phyloP scores from a whole-genome alignment of 2,329 filamentous ascomycete species.

The Penicillium sp. region DNA sequence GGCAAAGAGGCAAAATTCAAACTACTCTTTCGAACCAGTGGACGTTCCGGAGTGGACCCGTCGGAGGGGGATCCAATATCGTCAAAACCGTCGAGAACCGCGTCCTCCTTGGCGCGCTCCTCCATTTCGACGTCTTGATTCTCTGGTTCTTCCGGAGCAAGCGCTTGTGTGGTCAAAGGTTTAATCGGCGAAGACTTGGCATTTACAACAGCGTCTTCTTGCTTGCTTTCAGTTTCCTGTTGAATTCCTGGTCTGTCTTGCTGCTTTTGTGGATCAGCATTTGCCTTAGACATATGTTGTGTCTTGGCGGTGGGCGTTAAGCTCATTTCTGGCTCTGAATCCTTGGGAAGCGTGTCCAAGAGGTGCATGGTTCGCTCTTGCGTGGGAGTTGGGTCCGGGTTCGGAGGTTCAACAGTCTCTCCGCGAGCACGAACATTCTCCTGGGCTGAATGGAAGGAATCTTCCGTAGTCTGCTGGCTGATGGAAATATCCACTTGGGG shows the following conservation, averaged over 20 bases:
- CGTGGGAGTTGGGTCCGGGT: constrained; percentile 28
- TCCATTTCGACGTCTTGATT: constrained; percentile 23
- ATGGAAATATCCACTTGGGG: constrained; percentile 26
- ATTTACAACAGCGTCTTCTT: constrained; percentile 12
- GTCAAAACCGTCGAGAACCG: constrained; percentile 40
- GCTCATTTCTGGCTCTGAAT: constrained; percentile 7
- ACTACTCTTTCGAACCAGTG: constrained; percentile 85
- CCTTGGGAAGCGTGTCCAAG: constrained; percentile 1
- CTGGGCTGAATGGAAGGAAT: constrained; percentile 49
- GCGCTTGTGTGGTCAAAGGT: constrained; percentile 6
- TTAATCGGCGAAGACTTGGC: constrained; percentile 20
- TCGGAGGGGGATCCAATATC: constrained; percentile 50
- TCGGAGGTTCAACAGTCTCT: constrained; percentile 39
- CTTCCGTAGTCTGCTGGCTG: constrained; percentile 42
- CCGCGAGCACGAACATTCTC: constrained; percentile 37
- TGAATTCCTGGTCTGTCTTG: background rate
- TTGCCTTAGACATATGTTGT: background rate
- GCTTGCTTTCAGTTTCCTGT: constrained; percentile 7
- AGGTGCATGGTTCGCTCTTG: constrained; percentile 14
- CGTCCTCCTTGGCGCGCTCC: constrained; percentile 30
- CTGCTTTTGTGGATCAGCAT: constrained; percentile 2
- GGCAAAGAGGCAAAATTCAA: constrained; percentile 91
- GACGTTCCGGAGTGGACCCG: constrained; percentile 52
- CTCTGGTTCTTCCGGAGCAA: constrained; percentile 7
- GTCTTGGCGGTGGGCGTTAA: constrained; percentile 8